These are phyloP conservation scores for Eucalyptus caleyi DNA, from an alignment of 345 rosid genomes.

Conservation along the genomic window DNA sequence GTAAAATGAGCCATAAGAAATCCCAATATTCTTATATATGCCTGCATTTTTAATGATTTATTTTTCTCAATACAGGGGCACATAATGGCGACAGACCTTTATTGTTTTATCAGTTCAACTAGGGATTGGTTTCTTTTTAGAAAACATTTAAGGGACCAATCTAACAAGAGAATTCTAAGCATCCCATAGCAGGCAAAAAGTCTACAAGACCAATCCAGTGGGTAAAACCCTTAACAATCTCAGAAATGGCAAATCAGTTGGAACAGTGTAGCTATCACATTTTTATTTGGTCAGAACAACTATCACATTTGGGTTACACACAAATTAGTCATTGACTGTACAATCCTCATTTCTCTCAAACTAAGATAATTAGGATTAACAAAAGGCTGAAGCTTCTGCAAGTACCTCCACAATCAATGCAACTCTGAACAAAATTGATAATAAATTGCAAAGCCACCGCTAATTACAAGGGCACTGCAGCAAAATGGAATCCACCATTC, in stretches of 20 bases:
- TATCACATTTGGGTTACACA: not conserved
- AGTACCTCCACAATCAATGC: too few relatives aligned
- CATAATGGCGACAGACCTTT: not conserved
- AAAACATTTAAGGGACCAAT: not conserved
- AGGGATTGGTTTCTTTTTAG: not conserved
- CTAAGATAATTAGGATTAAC: not conserved
- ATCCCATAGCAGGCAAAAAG: not conserved
- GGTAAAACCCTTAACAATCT: not conserved
- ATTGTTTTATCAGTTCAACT: too few relatives aligned
- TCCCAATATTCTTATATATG: not conserved
- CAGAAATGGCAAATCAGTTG: not conserved
- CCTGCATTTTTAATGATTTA: not conserved
- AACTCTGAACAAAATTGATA: too few relatives aligned
- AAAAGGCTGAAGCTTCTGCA: not conserved
- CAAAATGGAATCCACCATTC: too few relatives aligned
- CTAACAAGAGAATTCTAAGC: not conserved
- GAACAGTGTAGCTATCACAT: not conserved
- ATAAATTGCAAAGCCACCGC: too few relatives aligned
- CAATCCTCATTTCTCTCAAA: not conserved
- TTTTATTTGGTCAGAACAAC: not conserved
- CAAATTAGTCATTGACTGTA: not conserved
- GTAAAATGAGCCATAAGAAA: not conserved
- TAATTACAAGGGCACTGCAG: too few relatives aligned
- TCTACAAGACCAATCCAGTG: not conserved
- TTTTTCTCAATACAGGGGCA: not conserved